Conservation (phyloP, 2,329 filamentous ascomycete genomes). For the Achaetomium macrosporum region DNA sequence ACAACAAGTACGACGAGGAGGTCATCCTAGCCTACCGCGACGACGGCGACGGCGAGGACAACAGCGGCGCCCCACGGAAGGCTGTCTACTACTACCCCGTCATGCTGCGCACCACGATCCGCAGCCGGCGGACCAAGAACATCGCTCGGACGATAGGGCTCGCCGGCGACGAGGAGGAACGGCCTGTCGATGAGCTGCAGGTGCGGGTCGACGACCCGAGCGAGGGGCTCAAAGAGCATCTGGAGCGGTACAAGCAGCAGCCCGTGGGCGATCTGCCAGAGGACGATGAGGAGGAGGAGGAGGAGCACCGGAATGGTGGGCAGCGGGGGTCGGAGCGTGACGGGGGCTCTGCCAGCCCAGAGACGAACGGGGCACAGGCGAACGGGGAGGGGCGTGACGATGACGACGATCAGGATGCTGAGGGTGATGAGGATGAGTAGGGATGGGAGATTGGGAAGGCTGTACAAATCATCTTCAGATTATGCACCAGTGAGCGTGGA, state of each 20-base stretch:
- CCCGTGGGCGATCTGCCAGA: conserved; percentile 45
- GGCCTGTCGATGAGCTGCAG: conserved; percentile 51
- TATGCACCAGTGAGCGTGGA: conserved; percentile 5
- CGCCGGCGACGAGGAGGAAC: conserved; percentile 44
- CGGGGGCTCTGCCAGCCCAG: conserved; percentile 7
- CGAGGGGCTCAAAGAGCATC: conserved; percentile 46
- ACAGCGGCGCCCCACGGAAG: conserved; percentile 38
- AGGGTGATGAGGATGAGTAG: conserved; percentile 40
- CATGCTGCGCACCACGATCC: conserved; percentile 57
- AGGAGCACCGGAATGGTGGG: conserved; percentile 19
- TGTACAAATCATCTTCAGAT: background rate
- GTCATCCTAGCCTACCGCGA: conserved; percentile 55
- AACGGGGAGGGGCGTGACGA: conserved; percentile 9
- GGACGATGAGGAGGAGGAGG: conserved; percentile 27
- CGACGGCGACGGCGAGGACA: conserved; percentile 35
- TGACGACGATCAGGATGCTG: conserved; percentile 36
- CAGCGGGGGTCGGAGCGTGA: conserved; percentile 14
- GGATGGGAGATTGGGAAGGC: conserved; percentile 20
- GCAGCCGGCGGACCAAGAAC: conserved; percentile 58
- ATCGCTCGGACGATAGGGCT: conserved; percentile 49
- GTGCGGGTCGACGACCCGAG: conserved; percentile 50
- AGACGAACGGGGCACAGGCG: conserved; percentile 4
- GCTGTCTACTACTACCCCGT: conserved; percentile 64
- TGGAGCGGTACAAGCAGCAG: conserved; percentile 47
- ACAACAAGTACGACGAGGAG: conserved; percentile 59